Evolutionary conservation across 352 stramenopile genomes (phyloP).

Genomic region (Phytophthora ohioensis): DNA sequence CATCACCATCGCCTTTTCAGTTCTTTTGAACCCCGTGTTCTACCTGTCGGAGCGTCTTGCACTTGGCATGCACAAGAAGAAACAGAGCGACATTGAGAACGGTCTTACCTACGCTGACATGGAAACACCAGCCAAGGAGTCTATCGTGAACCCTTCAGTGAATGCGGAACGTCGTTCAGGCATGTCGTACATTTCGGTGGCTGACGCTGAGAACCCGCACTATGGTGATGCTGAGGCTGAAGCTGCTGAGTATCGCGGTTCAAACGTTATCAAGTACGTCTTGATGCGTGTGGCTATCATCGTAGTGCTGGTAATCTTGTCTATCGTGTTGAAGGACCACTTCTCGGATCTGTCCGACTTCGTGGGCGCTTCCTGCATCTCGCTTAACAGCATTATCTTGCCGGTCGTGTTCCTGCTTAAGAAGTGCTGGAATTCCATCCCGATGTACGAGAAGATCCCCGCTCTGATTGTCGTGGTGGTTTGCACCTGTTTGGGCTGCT

Average conservation of each 20-base stretch:
- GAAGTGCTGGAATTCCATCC: constrained; percentile 51
- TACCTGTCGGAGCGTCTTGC: constrained; percentile 57
- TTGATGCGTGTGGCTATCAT: constrained; percentile 52
- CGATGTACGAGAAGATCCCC: constrained; percentile 51
- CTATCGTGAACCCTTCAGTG: constrained; percentile 21
- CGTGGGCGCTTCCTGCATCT: constrained; percentile 57
- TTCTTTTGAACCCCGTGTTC: constrained; percentile 51
- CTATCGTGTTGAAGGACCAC: constrained; percentile 39
- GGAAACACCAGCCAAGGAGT: constrained; percentile 35
- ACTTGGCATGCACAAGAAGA: constrained; percentile 59
- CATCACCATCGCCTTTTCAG: constrained; percentile 44
- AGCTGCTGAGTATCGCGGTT: constrained; percentile 48
- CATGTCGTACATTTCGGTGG: constrained; percentile 39
- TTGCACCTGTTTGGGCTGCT: constrained; percentile 49
- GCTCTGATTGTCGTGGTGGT: constrained; percentile 41
- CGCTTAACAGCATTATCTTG: constrained; percentile 64
- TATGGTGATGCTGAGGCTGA: constrained; percentile 41
- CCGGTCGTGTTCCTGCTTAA: constrained; percentile 63
- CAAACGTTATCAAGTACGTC: constrained; percentile 51
- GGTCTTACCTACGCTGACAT: constrained; percentile 36
- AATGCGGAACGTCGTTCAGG: constrained; percentile 43
- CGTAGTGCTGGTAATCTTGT: constrained; percentile 41
- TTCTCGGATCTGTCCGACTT: constrained; percentile 67
- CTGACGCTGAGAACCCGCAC: constrained; percentile 37
- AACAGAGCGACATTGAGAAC: constrained; percentile 42